These are phyloP conservation scores for Xylariaceae sp. DNA, from an alignment of 2,329 filamentous ascomycete species.

Conservation along the genomic window DNA sequence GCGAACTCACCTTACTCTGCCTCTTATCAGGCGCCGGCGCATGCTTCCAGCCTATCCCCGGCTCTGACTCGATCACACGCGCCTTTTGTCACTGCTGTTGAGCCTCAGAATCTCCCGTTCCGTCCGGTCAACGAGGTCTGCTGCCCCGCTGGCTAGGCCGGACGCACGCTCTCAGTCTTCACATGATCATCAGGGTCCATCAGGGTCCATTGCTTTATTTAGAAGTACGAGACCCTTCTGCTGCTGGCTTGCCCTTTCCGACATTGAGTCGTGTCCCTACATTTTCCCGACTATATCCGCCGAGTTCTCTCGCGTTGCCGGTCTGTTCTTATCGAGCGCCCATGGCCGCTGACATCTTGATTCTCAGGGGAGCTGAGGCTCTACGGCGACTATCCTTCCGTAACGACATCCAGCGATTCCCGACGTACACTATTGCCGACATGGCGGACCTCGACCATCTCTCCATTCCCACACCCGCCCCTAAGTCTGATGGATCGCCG, in stretches of 20 bases:
- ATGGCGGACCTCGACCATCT: constrained; percentile 32
- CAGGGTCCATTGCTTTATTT: not conserved
- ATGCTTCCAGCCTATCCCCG: not conserved
- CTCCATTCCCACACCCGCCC: constrained; percentile 26
- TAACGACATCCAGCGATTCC: constrained; percentile 28
- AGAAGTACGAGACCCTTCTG: not conserved
- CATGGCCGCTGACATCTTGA: constrained; percentile 34
- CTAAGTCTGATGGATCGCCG: constrained; percentile 29
- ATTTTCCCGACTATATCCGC: not conserved
- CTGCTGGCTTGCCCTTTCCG: not conserved
- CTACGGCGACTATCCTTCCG: constrained; percentile 33
- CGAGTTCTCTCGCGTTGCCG: not conserved
- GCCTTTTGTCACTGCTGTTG: constrained; percentile 1
- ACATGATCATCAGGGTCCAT: constrained; percentile 1
- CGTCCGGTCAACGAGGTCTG: too few species aligned
- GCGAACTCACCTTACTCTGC: too few species aligned
- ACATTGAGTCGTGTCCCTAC: not conserved
- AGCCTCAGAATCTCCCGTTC: constrained; percentile 3
- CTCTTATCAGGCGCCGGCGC: too few species aligned
- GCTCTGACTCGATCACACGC: constrained; percentile 10
- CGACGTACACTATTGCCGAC: constrained; percentile 29
- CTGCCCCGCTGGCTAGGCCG: too few species aligned
- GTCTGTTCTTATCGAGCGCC: constrained; percentile 1
- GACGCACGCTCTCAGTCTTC: too few species aligned
- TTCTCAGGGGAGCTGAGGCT: constrained; percentile 32